Conservation (phyloP, 495 filamentous ascomycete genomes). For the Aspergillus kassunensis region DNA sequence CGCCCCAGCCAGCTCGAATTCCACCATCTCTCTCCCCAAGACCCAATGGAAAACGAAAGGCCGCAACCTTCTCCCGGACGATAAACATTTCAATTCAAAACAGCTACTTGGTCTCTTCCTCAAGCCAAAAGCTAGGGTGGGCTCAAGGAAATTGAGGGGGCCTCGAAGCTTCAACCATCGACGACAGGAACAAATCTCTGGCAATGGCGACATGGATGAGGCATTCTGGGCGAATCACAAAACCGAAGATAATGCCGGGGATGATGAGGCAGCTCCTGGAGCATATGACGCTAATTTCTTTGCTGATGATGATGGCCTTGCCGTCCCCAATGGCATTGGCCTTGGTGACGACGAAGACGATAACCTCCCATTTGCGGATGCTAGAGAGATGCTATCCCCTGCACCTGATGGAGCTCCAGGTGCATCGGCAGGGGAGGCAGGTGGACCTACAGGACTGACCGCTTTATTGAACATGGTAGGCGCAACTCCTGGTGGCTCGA, state of each 20-base stretch:
- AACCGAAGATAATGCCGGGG: slow-evolving; percentile 50
- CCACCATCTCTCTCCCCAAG: slow-evolving; percentile 79
- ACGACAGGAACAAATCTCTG: slow-evolving; percentile 50
- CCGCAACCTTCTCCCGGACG: slow-evolving; percentile 89
- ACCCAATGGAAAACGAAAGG: slow-evolving; percentile 93
- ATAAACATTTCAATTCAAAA: slow-evolving; percentile 96
- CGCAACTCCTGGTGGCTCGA: slow-evolving; percentile 33
- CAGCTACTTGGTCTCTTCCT: slow-evolving; percentile 87
- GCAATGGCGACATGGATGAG: slow-evolving; percentile 75
- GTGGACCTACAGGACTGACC: slow-evolving; percentile 35
- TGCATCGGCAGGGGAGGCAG: slow-evolving; percentile 34
- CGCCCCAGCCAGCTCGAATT: slow-evolving; percentile 74
- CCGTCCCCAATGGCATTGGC: slow-evolving; percentile 61
- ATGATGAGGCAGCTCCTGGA: slow-evolving; percentile 53
- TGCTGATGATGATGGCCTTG: slow-evolving; percentile 88
- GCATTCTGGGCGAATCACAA: slow-evolving; percentile 88
- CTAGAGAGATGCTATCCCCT: slow-evolving; percentile 83
- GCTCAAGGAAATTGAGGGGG: slow-evolving; percentile 48
- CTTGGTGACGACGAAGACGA: slow-evolving; percentile 67
- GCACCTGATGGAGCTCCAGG: slow-evolving; percentile 44
- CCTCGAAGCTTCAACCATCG: slow-evolving; percentile 35
- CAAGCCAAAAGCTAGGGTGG: slow-evolving; percentile 83
- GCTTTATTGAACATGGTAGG: slow-evolving; percentile 43
- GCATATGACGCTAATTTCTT: slow-evolving; percentile 98
- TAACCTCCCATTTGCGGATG: slow-evolving; percentile 83